Evolutionary conservation across 495 filamentous ascomycete species (phyloP), one percentile per base, ranked within the genome.

Genomic region (Recurvomyces mirabilis): DNA sequence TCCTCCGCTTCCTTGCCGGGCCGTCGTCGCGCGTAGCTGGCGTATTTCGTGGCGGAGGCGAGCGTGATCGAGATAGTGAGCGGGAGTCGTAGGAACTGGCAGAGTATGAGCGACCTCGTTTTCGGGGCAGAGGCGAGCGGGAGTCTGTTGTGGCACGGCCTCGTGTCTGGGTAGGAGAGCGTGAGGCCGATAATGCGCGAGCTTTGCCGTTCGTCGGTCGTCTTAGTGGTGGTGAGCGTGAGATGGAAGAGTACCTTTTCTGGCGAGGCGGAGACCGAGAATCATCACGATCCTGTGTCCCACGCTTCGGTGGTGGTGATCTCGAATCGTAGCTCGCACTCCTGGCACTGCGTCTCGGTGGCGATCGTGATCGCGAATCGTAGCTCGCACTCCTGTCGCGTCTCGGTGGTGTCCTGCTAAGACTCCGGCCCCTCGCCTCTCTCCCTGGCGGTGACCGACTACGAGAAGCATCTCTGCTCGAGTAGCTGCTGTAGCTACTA

Each of bases 401-500:
- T 18, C 33, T 38, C 18, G 31, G 26, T 7, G 42, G 41, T 17
- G 48, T 14, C 4, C 26, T 23, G 1, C 29, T 32, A 21, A 29
- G 10, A n/a, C 29, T 47, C 38, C 34, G 81, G 72, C 63, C 81
- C 68, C 1, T 65, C 78, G 12, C 66, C 77, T 5, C 79, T 75
- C 32, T 59, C 25, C 43, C 1, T 13, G 46, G 38, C 19, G 46
- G 50, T 1, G 49, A 38, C 24, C 35, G 41, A 5, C 39, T 42
- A 12, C 39, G 19, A 13, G 51, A 49, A 6, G 40, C 51, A 20
- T 43, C 47, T 4, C 55, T 42, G 13, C 57, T 57, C 1, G 49
- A 55, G 38, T 53, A 59, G 18, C 56, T 60, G 22, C 53, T 59
- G 31, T 64, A 65, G 7, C 46, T 55, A 2, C 60, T 60, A 49